Percentiles rank a stretch among this genome's conserved stretches.
Evolutionary conservation across 345 rosid species (phyloP).

Genomic region (Eucalyptus sp.): DNA sequence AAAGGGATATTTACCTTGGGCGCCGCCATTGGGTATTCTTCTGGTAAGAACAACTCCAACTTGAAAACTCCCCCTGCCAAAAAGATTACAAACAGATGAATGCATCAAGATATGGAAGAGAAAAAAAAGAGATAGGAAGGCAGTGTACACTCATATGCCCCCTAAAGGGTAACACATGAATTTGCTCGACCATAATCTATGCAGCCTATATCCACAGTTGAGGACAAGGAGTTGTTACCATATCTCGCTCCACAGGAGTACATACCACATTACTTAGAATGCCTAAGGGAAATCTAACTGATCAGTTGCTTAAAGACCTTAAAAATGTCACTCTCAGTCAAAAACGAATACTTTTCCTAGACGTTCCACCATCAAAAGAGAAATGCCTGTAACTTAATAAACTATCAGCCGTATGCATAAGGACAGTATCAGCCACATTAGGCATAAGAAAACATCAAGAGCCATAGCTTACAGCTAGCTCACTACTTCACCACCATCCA

Average conservation of each 20-base stretch:
- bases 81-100: not conserved
- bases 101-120: not conserved
- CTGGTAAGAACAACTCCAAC: conserved; percentile 97
- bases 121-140: not conserved
- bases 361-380: not conserved
- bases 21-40: conserved; percentile 99
- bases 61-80: conserved; percentile 92
- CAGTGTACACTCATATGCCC: not conserved
- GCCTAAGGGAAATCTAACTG: not conserved
- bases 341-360: not conserved
- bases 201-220: not conserved
- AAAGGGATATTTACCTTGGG: conserved; percentile 60
- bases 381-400: not conserved
- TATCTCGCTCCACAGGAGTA: not conserved
- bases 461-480: not conserved
- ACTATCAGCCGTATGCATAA: not conserved
- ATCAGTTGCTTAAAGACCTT: not conserved
- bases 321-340: not conserved
- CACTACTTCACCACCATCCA: not conserved
- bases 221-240: not conserved
- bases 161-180: not conserved
- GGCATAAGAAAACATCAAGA: not conserved
- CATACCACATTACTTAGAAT: not conserved
- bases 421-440: not conserved
- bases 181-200: not conserved